phyloP scores from a whole-genome alignment of 192 early-diverging fungal genomes.

The Gigaspora rosea region DNA sequence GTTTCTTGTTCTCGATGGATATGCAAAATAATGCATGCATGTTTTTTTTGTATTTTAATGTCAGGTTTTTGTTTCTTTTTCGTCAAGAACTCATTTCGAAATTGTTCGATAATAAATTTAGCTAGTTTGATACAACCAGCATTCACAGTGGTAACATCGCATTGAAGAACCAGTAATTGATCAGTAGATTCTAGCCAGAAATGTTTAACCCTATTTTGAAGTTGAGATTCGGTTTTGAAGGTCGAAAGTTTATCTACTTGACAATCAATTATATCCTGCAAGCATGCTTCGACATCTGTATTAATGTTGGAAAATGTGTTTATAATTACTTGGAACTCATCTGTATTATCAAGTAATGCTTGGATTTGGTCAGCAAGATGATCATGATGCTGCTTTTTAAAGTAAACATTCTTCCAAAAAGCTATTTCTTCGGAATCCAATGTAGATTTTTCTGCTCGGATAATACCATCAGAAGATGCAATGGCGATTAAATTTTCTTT shows the following conservation, averaged over 20 bases:
- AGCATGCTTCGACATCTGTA: slow-evolving; percentile 21
- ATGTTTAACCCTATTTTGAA: slow-evolving; percentile 25
- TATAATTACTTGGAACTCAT: slow-evolving; percentile 27
- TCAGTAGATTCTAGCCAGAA: slow-evolving; percentile 29
- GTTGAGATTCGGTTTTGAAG: slow-evolving; percentile 32
- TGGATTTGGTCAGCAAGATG: slow-evolving; percentile 3
- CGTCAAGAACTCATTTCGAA: slow-evolving; percentile 8
- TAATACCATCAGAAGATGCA: slow-evolving; percentile 28
- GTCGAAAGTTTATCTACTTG: slow-evolving; percentile 27
- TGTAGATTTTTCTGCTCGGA: slow-evolving; percentile 17
- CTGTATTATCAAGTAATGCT: slow-evolving; percentile 1
- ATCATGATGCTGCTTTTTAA: slow-evolving; percentile 20
- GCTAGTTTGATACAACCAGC: slow-evolving; percentile 33
- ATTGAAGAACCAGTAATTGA: slow-evolving; percentile 32
- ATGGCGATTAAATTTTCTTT: slow-evolving; percentile 22
- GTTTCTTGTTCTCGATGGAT: slow-evolving; percentile 16
- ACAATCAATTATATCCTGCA: neutral
- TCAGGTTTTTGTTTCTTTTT: neutral
- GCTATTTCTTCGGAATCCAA: neutral
- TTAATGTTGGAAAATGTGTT: slow-evolving; percentile 35
- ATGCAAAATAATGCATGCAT: slow-evolving; percentile 33
- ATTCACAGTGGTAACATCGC: slow-evolving; percentile 22
- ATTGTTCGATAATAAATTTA: slow-evolving; percentile 34
- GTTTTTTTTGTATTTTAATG: neutral
- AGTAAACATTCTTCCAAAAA: slow-evolving; percentile 24